A percentile compares a stretch with the other conserved stretches of the same genome.
These are phyloP conservation scores for Mycena vitilis DNA, from an alignment of 768 basidiomycete species.

Conservation along the genomic window DNA sequence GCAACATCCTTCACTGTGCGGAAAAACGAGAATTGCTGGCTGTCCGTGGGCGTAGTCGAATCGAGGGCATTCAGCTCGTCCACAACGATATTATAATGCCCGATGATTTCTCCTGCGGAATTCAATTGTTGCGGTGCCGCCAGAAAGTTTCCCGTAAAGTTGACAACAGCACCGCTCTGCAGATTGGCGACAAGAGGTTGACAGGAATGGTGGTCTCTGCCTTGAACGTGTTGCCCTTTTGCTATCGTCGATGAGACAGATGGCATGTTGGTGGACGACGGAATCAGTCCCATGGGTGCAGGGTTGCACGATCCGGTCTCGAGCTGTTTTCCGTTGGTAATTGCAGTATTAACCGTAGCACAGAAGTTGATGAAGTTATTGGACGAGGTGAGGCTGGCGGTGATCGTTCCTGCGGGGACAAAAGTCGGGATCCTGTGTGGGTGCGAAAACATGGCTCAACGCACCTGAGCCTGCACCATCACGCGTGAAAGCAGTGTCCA, in stretches of 20 bases:
- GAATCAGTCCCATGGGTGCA: slow-evolving; percentile 70
- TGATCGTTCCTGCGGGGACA: neutral
- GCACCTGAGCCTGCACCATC: slow-evolving; percentile 3
- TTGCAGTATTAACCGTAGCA: slow-evolving; percentile 56
- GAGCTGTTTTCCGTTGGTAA: slow-evolving; percentile 65
- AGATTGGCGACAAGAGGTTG: slow-evolving; percentile 56
- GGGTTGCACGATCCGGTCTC: slow-evolving; percentile 59
- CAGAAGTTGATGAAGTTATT: slow-evolving; percentile 86
- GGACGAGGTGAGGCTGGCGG: slow-evolving; percentile 56
- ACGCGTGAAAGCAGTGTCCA: slow-evolving; percentile 4
- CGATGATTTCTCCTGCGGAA: slow-evolving; percentile 61
- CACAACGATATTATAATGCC: slow-evolving; percentile 74
- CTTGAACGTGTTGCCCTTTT: slow-evolving; percentile 56
- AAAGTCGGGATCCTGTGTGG: neutral
- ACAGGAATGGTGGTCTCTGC: slow-evolving; percentile 66
- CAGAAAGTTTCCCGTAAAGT: slow-evolving; percentile 58
- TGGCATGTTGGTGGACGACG: slow-evolving; percentile 62
- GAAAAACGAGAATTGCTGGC: slow-evolving; percentile 69
- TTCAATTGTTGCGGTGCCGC: slow-evolving; percentile 65
- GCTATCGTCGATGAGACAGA: slow-evolving; percentile 63
- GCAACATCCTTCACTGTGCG: slow-evolving; percentile 58
- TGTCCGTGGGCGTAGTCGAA: slow-evolving; percentile 61
- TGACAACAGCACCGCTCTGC: slow-evolving; percentile 69
- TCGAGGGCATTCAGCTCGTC: slow-evolving; percentile 61
- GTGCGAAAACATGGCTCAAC: neutral